Conservation (phyloP, 164 flowering plant species). For the Magnolia officinalis region DNA sequence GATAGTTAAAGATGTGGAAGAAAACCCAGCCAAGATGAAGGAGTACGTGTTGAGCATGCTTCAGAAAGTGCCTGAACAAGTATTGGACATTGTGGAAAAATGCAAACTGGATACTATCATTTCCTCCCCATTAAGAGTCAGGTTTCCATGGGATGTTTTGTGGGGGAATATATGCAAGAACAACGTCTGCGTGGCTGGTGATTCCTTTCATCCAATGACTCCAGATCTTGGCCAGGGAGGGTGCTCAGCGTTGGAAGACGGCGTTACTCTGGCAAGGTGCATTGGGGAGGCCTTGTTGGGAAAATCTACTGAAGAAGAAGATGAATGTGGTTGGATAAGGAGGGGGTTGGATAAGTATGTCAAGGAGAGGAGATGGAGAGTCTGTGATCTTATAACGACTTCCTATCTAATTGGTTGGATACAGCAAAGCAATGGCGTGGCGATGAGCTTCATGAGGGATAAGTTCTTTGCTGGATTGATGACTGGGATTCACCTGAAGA, state of each 20-base stretch:
- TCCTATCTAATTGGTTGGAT: slow-evolving; percentile 14
- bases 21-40: slow-evolving; percentile 35
- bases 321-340: slow-evolving; percentile 40
- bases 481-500: slow-evolving; percentile 14
- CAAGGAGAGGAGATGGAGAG: slow-evolving; percentile 19
- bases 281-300: slow-evolving; percentile 32
- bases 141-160: slow-evolving; percentile 37
- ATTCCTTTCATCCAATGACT: slow-evolving; percentile 65
- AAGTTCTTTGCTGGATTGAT: slow-evolving; percentile 7
- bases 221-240: slow-evolving; percentile 58
- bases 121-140: slow-evolving; percentile 26
- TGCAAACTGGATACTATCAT: slow-evolving; percentile 19
- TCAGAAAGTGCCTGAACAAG: slow-evolving; percentile 21
- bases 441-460: slow-evolving; percentile 17
- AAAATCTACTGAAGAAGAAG: slow-evolving; percentile 26
- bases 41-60: slow-evolving; percentile 36
- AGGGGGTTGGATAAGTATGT: slow-evolving; percentile 9
- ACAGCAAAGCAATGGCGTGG: slow-evolving; percentile 11
- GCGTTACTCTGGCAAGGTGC: slow-evolving; percentile 42
- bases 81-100: slow-evolving; percentile 21
- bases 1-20: slow-evolving; percentile 25
- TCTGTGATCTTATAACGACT: slow-evolving; percentile 3
- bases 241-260: slow-evolving; percentile 49
- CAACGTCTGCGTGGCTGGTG: slow-evolving; percentile 42
- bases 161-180: slow-evolving; percentile 37